Percentiles rank a stretch among this genome's conserved stretches.
These are phyloP conservation scores for Amanita pseudoporphyria DNA, from an alignment of 768 basidiomycete species.

Conservation along the genomic window DNA sequence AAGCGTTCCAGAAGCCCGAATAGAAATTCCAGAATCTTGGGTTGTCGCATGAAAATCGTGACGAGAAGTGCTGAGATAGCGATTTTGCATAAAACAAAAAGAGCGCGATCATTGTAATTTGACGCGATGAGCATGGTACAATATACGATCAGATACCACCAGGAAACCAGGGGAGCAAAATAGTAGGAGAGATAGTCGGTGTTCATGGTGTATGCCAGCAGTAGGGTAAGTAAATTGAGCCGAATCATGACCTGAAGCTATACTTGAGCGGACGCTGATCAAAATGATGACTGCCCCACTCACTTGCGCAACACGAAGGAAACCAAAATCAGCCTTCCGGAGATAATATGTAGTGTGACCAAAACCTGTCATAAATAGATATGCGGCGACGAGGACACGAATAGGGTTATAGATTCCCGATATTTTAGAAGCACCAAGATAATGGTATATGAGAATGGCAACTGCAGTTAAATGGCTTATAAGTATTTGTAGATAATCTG, in stretches of 20 bases:
- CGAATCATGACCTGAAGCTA: slow-evolving; percentile 57
- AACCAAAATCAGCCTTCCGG: slow-evolving; percentile 82
- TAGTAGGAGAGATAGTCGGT: slow-evolving; percentile 89
- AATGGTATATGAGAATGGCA: slow-evolving; percentile 88
- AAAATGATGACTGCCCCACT: slow-evolving; percentile 13
- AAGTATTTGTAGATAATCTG: slow-evolving; percentile 7
- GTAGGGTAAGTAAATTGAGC: slow-evolving; percentile 73
- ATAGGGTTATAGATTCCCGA: slow-evolving; percentile 92
- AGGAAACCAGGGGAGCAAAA: slow-evolving; percentile 81
- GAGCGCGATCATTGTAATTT: slow-evolving; percentile 59
- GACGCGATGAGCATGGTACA: slow-evolving; percentile 64
- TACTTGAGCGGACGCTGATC: slow-evolving; percentile 4
- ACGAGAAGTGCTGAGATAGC: slow-evolving; percentile 50
- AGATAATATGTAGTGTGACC: slow-evolving; percentile 84
- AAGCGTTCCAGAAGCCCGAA: slow-evolving; percentile 57
- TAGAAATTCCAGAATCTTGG: slow-evolving; percentile 50
- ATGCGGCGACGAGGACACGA: slow-evolving; percentile 79
- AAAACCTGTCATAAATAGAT: slow-evolving; percentile 92
- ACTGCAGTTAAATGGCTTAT: slow-evolving; percentile 34
- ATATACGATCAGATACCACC: slow-evolving; percentile 88
- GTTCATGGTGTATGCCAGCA: slow-evolving; percentile 85
- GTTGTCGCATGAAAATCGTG: slow-evolving; percentile 55
- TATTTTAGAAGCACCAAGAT: slow-evolving; percentile 80
- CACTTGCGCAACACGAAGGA: slow-evolving; percentile 66
- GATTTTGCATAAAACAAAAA: slow-evolving; percentile 66